phyloP scores from a whole-genome alignment of 345 rosid species.

The Microthlaspi erraticum region DNA sequence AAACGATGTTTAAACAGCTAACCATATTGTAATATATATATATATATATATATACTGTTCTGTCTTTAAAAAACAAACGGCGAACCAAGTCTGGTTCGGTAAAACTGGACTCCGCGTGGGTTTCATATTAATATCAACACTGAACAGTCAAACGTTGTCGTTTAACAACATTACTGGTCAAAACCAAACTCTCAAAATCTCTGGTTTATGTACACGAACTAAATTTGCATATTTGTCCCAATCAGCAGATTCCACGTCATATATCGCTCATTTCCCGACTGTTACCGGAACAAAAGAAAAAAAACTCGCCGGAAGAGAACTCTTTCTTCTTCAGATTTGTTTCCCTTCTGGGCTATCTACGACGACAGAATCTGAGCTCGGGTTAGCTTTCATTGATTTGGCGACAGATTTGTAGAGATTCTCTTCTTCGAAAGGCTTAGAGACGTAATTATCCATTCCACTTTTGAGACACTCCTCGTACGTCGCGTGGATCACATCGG shows the following conservation, averaged over 20 bases:
- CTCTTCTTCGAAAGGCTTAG: conserved; percentile 96
- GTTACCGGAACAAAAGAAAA: too few relatives aligned
- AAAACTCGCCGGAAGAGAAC: neutral
- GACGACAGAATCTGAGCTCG: conserved; percentile 46
- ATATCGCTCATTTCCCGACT: too few relatives aligned
- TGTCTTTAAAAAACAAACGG: too few relatives aligned
- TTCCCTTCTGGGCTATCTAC: neutral
- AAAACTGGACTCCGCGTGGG: neutral
- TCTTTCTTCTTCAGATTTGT: too few relatives aligned
- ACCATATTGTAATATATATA: too few relatives aligned
- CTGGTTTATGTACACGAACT: neutral
- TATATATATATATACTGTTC: too few relatives aligned
- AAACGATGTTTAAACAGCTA: too few relatives aligned
- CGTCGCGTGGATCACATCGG: conserved; percentile 94
- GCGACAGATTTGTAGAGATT: conserved; percentile 87
- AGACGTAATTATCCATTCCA: conserved; percentile 98
- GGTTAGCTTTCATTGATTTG: conserved; percentile 71
- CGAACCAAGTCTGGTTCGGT: neutral
- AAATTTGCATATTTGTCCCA: neutral
- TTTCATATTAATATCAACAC: conserved; percentile 14
- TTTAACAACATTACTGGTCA: conserved; percentile 11
- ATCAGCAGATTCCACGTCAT: neutral
- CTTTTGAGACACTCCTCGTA: conserved; percentile 79
- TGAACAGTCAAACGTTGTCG: neutral
- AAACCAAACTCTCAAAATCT: neutral